These are phyloP conservation scores for Fusarium staphyleae DNA, from an alignment of 2,329 filamentous ascomycete species.

Conservation along the genomic window DNA sequence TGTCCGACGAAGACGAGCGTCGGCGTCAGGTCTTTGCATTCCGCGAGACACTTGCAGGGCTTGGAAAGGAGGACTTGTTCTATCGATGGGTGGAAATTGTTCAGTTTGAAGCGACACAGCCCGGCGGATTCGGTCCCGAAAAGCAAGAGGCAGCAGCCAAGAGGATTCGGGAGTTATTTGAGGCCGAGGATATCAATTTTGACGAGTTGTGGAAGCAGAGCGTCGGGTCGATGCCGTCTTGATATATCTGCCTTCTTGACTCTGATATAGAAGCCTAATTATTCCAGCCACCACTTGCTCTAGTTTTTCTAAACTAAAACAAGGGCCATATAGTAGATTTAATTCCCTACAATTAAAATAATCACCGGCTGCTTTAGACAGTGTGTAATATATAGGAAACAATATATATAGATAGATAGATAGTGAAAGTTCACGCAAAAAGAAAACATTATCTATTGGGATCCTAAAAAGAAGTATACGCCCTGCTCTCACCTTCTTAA, in stretches of 20 bases:
- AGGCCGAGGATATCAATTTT: conserved; percentile 79
- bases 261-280: no score
- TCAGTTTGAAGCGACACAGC: conserved; percentile 82
- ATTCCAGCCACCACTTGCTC: no score
- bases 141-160: conserved; percentile 74
- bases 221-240: conserved; percentile 9
- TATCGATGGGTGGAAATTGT: conserved; percentile 93
- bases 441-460: background rate
- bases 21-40: conserved; percentile 81
- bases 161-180: conserved; percentile 79
- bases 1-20: conserved; percentile 65
- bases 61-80: conserved; percentile 89
- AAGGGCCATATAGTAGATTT: background rate
- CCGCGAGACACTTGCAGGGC: conserved; percentile 73
- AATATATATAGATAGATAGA: no score
- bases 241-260: background rate
- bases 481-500: conserved; percentile 25
- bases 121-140: conserved; percentile 79
- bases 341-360: no score
- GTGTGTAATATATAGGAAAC: no score
- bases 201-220: conserved; percentile 77
- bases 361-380: no score
- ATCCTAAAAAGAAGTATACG: conserved; percentile 1
- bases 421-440: no score
- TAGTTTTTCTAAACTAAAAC: no score